phyloP scores from a whole-genome alignment of 2,329 filamentous ascomycete species.

The Diplocarpon rosae region DNA sequence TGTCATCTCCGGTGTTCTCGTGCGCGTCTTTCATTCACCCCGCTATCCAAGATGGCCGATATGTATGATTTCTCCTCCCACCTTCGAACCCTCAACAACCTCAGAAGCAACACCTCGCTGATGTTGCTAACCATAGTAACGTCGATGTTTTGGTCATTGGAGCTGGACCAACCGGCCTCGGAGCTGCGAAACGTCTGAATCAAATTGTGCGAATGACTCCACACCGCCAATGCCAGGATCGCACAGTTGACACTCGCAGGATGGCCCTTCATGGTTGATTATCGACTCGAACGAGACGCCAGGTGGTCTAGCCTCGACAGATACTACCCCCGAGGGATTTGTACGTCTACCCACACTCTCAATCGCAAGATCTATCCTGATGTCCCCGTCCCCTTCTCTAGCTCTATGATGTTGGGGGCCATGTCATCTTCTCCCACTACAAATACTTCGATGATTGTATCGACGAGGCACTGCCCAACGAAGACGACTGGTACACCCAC shows the following conservation, averaged over 20 bases:
- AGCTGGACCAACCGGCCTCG: conserved; percentile 91
- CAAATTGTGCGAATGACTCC: conserved; percentile 56
- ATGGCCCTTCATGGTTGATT: conserved; percentile 91
- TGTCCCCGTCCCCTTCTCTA: conserved; percentile 30
- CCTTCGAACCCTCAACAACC: not conserved
- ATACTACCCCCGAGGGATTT: conserved; percentile 91
- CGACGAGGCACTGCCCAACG: conserved; percentile 87
- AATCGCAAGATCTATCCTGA: conserved; percentile 16
- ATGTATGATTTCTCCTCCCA: conserved; percentile 14
- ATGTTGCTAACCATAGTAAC: conserved; percentile 38
- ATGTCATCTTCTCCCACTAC: conserved; percentile 55
- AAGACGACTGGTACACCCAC: conserved; percentile 94
- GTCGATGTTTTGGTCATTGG: conserved; percentile 98
- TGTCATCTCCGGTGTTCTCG: not conserved
- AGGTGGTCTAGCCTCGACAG: conserved; percentile 91
- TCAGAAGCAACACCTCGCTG: conserved; percentile 2
- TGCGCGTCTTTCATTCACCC: conserved; percentile 3
- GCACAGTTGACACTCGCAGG: conserved; percentile 37
- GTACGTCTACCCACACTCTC: conserved; percentile 47
- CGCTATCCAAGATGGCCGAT: conserved; percentile 12
- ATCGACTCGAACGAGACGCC: conserved; percentile 85
- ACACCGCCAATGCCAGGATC: conserved; percentile 10
- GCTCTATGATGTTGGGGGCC: conserved; percentile 81
- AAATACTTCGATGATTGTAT: conserved; percentile 99
- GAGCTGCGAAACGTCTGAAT: conserved; percentile 94